Conservation (phyloP, 768 basidiomycete genomes). For the Termitomyces sp. region DNA sequence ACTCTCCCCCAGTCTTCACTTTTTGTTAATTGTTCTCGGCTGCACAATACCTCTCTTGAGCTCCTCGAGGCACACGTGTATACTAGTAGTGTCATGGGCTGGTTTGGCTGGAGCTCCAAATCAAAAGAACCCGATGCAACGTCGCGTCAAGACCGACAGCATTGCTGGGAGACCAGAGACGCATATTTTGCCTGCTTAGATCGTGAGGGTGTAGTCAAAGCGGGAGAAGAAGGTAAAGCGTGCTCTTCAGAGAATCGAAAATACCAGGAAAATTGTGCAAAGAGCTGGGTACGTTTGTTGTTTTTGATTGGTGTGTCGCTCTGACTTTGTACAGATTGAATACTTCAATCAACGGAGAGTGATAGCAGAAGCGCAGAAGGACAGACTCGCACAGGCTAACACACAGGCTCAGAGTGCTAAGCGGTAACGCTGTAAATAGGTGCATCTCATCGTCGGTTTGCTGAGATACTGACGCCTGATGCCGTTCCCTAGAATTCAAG, state of each 20-base stretch:
- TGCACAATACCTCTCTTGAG: background rate
- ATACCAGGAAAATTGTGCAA: constrained; percentile 78
- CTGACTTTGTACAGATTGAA: constrained; percentile 57
- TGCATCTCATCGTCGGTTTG: background rate
- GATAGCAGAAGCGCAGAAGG: constrained; percentile 76
- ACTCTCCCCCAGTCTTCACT: background rate
- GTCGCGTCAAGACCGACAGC: constrained; percentile 64
- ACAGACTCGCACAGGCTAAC: constrained; percentile 50
- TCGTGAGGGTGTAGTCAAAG: constrained; percentile 57
- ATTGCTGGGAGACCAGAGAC: constrained; percentile 86
- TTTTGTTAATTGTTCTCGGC: background rate
- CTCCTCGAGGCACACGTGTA: too few species aligned
- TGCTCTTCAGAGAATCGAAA: constrained; percentile 54
- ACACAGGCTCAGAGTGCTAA: constrained; percentile 31
- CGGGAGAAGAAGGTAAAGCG: constrained; percentile 61
- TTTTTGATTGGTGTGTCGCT: background rate
- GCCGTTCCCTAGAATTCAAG: background rate
- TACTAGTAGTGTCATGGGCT: constrained; percentile 36
- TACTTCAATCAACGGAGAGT: constrained; percentile 93
- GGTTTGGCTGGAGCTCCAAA: constrained; percentile 35
- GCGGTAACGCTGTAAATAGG: constrained; percentile 15
- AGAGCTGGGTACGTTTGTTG: constrained; percentile 74
- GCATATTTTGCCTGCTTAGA: constrained; percentile 86
- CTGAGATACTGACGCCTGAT: constrained; percentile 2
- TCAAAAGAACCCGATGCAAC: constrained; percentile 36